phyloP scores from a whole-genome alignment of 495 filamentous ascomycete genomes.

The Ramalina intermedia region DNA sequence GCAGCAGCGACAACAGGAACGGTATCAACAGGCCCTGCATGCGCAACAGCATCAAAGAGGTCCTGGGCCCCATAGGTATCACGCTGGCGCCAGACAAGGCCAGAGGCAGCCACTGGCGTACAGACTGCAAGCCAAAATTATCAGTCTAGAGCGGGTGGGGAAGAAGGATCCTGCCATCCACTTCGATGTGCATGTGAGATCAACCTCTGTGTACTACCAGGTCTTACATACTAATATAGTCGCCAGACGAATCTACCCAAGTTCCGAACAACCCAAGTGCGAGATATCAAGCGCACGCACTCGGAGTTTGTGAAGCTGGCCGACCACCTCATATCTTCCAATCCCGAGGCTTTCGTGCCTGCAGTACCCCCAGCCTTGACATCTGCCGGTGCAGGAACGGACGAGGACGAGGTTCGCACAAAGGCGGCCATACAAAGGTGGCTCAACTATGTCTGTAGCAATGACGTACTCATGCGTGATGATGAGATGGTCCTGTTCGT shows the following conservation, averaged over 20 bases:
- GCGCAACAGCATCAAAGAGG: constrained; percentile 20
- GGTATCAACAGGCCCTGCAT: constrained; percentile 25
- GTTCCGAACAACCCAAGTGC: constrained; percentile 94
- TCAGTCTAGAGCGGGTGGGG: constrained; percentile 77
- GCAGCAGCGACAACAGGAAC: constrained; percentile 30
- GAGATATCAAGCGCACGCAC: constrained; percentile 88
- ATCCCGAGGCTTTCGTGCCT: constrained; percentile 96
- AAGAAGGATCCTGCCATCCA: constrained; percentile 89
- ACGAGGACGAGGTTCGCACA: constrained; percentile 85
- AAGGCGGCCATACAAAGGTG: constrained; percentile 84
- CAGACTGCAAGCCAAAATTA: constrained; percentile 87
- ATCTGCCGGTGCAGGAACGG: constrained; percentile 87
- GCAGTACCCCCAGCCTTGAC: constrained; percentile 83
- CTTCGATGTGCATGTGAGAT: constrained; percentile 90
- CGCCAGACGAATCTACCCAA: constrained; percentile 87
- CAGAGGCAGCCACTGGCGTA: constrained; percentile 42
- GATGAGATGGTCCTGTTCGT: constrained; percentile 96
- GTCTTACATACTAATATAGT: constrained; percentile 5
- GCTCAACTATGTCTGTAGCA: constrained; percentile 83
- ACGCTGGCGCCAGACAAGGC: constrained; percentile 29
- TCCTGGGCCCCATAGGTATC: constrained; percentile 30
- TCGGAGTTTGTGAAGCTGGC: constrained; percentile 91
- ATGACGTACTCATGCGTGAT: constrained; percentile 85
- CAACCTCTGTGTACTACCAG: constrained; percentile 7
- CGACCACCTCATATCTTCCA: constrained; percentile 86